Evolutionary conservation across 176 grass and related monocot genomes (phyloP), one percentile per base, ranked within the genome.

Genomic region (Lolium rigidum): DNA sequence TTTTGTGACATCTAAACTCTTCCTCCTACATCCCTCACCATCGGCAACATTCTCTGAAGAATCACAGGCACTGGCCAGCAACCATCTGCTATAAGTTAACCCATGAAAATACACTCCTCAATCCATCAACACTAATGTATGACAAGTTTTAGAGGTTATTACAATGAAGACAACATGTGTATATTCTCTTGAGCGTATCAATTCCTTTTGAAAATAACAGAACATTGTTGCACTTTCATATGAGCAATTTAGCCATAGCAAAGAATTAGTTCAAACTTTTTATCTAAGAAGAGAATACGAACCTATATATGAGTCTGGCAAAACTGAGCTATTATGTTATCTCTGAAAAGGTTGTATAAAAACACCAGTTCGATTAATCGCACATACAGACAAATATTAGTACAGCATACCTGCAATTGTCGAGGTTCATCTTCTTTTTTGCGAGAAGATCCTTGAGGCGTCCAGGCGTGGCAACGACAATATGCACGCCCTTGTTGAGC

Each of bases 401-500:
- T 58, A 63, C 61, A 51, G 31, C 31, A 35, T 35, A 35, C 96
- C 97, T 94, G 94, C 97, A 98, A 54, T 96, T 98, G 25, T 96
- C 90, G 6, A 98, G 93, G 74, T 98, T 98, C 94, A 96, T 96
- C 86, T 94, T 95, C 75, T 96, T 98, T 87, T 96, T 98, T 16
- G 97, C 90, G 22, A 98, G 94, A 66, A 98, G 77, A 82, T 98
- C 97, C 81, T 98, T 98, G 18, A 98, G 88, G 1, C 97, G 81
- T 48, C 97, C 97, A 50, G 97, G 97, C 0, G 90, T 98, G 12
- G 97, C 92, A 21, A 98, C 97, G 18, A 94, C 92, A 43, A 98
- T 96, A 79, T 98, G 97, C 7, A 96, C 92, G 0, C 94, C 97
- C 80, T 95, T 96, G 79, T 93, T 96, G 18, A 98, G 77, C 46